Base-by-base conservation (phyloP, 2,329 filamentous ascomycete species). In the Davidsoniella eucalypti region DNA sequence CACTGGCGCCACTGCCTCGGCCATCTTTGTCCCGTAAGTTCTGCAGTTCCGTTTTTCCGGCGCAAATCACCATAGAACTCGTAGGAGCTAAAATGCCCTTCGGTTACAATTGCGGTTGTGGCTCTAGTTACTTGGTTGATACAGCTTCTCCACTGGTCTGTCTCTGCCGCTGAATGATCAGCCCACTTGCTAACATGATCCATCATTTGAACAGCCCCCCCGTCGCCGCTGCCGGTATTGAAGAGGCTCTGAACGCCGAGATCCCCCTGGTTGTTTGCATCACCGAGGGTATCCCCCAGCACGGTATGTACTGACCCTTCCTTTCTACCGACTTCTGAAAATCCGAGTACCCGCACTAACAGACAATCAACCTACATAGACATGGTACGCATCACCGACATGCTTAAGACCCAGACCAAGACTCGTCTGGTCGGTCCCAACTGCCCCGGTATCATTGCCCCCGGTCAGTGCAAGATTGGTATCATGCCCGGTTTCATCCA, bases 401-500 rank as follows among this genome's bases (percentile, higher is more conserved):
- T 96, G 68, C 78, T 98, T 65, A 96, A 95, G 78, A 86, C 88
- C 51, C 92, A 98, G 73, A 81, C 72, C 75, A 96, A 96, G 79
- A 95, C 90, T 58, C 84, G 92, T 64, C 78, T 98, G 62, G 87
- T 96, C 55, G 90, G 90, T 59, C 90, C 90, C 63, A 98, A 96
- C 76, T 98, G 92, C 75, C 92, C 92, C 57, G 92, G 90, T 67
- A 90, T 96, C 70, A 96, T 96, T 68, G 90, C 76, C 50, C 78
- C 78, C 54, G 92, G 90, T 61, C 90, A 94, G 79, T 98, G 92
- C 80, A 98, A 98, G 76, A 96, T 98, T 64, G 92, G 92, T 65
- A 98, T 98, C 73, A 96, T 98, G 92, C 66, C 92, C 57, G 92
- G 92, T 62, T 95, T 96, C 77, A 96, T 98, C 73, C 92, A 98